phyloP scores from a whole-genome alignment of 2,329 filamentous ascomycete species.

The Alternaria atra region DNA sequence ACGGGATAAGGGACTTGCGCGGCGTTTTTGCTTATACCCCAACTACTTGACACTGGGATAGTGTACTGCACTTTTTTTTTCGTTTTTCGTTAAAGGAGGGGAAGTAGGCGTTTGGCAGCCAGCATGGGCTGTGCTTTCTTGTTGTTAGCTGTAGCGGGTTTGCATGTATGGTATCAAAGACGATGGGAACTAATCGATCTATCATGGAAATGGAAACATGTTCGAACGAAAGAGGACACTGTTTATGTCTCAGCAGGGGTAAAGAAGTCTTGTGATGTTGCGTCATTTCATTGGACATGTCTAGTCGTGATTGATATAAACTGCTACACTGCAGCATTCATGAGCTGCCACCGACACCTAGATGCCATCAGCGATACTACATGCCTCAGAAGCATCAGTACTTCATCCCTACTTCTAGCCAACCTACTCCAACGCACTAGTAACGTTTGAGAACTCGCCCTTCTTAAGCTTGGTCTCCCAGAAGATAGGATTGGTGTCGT shows the following conservation, averaged over 20 bases:
- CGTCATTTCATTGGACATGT: conserved; percentile 20
- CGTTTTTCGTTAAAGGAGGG: background rate
- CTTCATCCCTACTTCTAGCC: background rate
- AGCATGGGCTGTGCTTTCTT: conserved; percentile 6
- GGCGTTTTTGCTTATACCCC: conserved; percentile 35
- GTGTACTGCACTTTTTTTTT: conserved; percentile 26
- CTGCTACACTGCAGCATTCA: conserved; percentile 2
- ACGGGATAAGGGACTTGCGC: background rate
- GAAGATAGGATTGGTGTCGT: conserved; percentile 98
- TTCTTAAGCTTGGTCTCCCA: conserved; percentile 99
- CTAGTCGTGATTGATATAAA: conserved; percentile 13
- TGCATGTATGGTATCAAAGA: background rate
- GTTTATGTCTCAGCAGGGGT: background rate
- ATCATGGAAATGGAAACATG: conserved; percentile 9
- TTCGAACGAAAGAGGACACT: background rate
- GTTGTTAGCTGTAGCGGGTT: background rate
- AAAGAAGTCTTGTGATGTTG: background rate
- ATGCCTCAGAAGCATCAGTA: no score
- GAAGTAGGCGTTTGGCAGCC: conserved; percentile 11
- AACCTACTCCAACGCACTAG: conserved; percentile 72
- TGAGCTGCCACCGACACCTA: background rate
- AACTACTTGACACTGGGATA: conserved; percentile 29
- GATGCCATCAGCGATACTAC: background rate
- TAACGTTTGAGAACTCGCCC: conserved; percentile 97
- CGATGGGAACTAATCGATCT: conserved; percentile 1